Conservation (phyloP, 176 grass and related monocot genomes). For the Bolboschoenus planiculmis region DNA sequence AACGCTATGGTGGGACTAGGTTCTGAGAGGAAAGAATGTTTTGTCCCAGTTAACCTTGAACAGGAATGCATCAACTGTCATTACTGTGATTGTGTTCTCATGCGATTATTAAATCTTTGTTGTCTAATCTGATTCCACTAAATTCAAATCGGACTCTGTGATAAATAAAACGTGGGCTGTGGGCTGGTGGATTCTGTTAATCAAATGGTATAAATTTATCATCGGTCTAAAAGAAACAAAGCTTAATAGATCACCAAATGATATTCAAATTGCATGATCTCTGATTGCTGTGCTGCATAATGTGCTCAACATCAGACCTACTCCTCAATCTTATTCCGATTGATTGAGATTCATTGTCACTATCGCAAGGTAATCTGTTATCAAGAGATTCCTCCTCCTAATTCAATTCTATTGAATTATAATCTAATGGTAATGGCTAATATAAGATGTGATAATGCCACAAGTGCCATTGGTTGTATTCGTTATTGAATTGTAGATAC, state of each 20-base stretch:
- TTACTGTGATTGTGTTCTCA: background rate
- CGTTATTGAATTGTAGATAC: background rate
- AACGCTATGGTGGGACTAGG: background rate
- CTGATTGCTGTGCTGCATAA: background rate
- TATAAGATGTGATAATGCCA: background rate
- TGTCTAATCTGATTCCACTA: background rate
- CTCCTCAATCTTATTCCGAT: background rate
- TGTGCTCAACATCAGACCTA: background rate
- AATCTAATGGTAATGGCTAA: background rate
- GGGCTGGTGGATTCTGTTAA: background rate
- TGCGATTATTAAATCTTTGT: background rate
- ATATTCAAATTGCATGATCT: background rate
- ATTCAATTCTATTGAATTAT: background rate
- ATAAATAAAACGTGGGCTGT: background rate
- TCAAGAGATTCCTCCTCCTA: background rate
- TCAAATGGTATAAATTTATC: background rate
- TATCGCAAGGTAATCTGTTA: background rate
- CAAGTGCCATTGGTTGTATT: background rate
- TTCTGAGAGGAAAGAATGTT: background rate
- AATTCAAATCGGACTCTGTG: background rate
- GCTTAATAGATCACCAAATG: background rate
- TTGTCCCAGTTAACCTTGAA: background rate
- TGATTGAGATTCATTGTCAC: background rate
- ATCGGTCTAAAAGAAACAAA: background rate
- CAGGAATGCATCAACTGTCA: background rate